phyloP scores from a whole-genome alignment of 1,139 yeast species.

The Hanseniaspora gamundiae region DNA sequence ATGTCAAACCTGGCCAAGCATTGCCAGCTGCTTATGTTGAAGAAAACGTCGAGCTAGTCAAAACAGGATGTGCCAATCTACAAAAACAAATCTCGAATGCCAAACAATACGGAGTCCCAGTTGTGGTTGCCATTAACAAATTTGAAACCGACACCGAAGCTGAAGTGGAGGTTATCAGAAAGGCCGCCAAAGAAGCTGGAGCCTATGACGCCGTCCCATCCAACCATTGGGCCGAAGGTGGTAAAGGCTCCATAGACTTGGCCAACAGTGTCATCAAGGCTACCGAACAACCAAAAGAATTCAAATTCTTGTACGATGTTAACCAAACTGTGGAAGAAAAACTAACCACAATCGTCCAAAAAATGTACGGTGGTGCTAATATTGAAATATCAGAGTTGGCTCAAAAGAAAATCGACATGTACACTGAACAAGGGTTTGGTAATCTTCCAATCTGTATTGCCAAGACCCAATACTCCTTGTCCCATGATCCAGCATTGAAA shows the following conservation, averaged over 20 bases:
- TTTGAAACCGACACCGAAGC: constrained; percentile 61
- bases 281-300: constrained; percentile 31
- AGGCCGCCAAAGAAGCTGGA: constrained; percentile 58
- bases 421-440: constrained; percentile 59
- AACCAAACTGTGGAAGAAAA: constrained; percentile 52
- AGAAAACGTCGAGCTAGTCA: constrained; percentile 54
- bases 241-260: constrained; percentile 55
- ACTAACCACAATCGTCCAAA: constrained; percentile 49
- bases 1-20: constrained; percentile 70
- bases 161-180: constrained; percentile 51
- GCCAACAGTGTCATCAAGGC: constrained; percentile 63
- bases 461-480: constrained; percentile 71
- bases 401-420: constrained; percentile 50
- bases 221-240: constrained; percentile 77
- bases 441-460: constrained; percentile 73
- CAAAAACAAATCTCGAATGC: constrained; percentile 67
- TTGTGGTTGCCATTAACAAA: constrained; percentile 68
- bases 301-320: constrained; percentile 49
- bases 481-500: constrained; percentile 70
- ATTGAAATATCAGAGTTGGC: constrained; percentile 61
- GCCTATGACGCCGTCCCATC: constrained; percentile 65
- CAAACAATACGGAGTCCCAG: constrained; percentile 60
- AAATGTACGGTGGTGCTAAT: constrained; percentile 66
- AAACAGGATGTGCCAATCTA: constrained; percentile 57
- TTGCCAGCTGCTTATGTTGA: constrained; percentile 55